These are phyloP conservation scores for Stenocarpella maydis DNA, from an alignment of 2,329 filamentous ascomycete species.

Conservation along the genomic window DNA sequence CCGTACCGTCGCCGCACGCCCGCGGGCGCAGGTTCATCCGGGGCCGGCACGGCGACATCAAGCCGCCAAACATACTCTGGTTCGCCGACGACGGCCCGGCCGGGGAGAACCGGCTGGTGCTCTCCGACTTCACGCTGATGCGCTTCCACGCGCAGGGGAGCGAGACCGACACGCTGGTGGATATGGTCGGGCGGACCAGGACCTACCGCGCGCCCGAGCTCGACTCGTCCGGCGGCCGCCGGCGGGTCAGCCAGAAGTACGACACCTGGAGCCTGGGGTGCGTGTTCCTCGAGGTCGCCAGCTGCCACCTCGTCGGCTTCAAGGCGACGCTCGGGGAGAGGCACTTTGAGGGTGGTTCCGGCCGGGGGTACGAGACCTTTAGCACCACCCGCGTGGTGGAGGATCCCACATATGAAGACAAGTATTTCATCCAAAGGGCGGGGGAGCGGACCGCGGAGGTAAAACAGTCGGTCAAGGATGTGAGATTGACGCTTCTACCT, in stretches of 20 bases:
- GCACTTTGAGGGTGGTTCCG: neutral
- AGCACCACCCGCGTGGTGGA: neutral
- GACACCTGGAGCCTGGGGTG: slow-evolving; percentile 1
- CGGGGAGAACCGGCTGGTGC: neutral
- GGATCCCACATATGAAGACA: neutral
- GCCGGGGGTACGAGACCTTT: neutral
- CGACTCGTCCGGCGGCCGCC: neutral
- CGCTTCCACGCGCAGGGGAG: neutral
- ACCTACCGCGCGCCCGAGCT: neutral
- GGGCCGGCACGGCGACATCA: slow-evolving; percentile 2
- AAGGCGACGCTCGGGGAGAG: neutral
- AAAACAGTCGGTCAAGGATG: neutral
- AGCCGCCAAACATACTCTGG: neutral
- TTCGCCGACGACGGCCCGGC: neutral
- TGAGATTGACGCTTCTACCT: no score
- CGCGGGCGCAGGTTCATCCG: no score
- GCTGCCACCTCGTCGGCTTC: neutral
- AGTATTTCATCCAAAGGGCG: slow-evolving; percentile 1
- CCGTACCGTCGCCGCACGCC: no score
- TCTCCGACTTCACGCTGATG: slow-evolving; percentile 9
- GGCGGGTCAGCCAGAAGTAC: neutral
- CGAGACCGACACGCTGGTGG: neutral
- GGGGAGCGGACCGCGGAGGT: no score
- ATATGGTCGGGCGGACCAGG: neutral
- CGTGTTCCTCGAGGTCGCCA: slow-evolving; percentile 4